Evolutionary conservation across 345 rosid species (phyloP).

Genomic region (Eucalyptus guilfoylei): DNA sequence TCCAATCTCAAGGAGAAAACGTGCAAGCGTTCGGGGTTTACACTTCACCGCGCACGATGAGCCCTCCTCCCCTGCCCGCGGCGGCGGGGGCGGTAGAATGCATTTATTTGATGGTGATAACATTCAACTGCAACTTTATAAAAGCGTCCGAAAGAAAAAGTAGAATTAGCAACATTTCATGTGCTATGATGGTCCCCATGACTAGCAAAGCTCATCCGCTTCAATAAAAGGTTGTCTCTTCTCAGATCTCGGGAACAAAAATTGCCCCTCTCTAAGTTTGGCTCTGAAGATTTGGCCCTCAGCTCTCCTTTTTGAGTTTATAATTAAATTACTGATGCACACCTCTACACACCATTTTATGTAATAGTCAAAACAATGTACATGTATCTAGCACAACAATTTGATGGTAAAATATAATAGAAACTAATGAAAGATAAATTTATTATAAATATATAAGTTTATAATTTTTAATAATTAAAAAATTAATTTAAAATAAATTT

Average conservation of each 20-base stretch:
- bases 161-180: not conserved
- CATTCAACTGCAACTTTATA: no score
- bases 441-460: no score
- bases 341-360: not conserved
- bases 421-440: no score
- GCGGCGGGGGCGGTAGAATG: no score
- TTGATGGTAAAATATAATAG: no score
- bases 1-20: not conserved
- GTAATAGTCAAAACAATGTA: not conserved
- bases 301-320: not conserved
- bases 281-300: not conserved
- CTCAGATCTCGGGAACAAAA: not conserved
- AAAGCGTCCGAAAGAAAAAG: no score
- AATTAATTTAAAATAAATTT: no score
- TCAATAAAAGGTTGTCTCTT: not conserved
- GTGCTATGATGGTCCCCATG: not conserved
- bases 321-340: not conserved
- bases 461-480: no score
- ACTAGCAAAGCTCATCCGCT: not conserved
- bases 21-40: not conserved
- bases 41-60: not conserved
- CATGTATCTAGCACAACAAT: no score
- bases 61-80: no score
- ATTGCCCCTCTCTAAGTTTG: not conserved
- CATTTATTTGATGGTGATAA: no score